phyloP scores from a whole-genome alignment of 345 rosid genomes.

The Melaleuca quinquenervia region DNA sequence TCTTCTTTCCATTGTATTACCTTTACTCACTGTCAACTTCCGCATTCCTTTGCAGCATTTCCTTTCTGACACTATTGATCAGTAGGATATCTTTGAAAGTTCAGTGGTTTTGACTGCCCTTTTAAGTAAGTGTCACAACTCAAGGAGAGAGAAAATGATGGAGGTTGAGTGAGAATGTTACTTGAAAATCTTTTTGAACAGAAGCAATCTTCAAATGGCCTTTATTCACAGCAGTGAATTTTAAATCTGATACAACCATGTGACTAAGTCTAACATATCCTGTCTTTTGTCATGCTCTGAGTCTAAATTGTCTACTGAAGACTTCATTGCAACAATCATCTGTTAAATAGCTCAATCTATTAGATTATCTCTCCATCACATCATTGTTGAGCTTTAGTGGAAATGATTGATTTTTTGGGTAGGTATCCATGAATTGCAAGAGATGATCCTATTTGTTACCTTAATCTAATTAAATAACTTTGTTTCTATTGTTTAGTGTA shows the following conservation, averaged over 20 bases:
- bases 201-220: background rate
- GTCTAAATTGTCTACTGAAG: background rate
- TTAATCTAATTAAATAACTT: background rate
- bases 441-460: background rate
- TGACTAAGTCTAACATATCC: background rate
- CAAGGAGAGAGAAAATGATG: background rate
- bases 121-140: background rate
- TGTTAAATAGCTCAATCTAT: background rate
- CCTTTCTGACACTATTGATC: background rate
- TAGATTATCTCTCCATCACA: background rate
- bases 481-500: slow-evolving; percentile 44
- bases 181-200: background rate
- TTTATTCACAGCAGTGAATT: background rate
- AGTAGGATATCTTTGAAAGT: background rate
- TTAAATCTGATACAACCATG: background rate
- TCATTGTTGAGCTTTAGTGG: background rate
- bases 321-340: background rate
- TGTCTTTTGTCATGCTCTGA: background rate
- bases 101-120: background rate
- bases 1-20: background rate
- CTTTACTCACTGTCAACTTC: background rate
- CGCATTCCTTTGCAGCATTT: background rate
- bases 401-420: background rate
- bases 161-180: background rate
- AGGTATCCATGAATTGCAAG: background rate